Conservation (phyloP, 2,329 filamentous ascomycete genomes). For the Cladosporium oxysporum region DNA sequence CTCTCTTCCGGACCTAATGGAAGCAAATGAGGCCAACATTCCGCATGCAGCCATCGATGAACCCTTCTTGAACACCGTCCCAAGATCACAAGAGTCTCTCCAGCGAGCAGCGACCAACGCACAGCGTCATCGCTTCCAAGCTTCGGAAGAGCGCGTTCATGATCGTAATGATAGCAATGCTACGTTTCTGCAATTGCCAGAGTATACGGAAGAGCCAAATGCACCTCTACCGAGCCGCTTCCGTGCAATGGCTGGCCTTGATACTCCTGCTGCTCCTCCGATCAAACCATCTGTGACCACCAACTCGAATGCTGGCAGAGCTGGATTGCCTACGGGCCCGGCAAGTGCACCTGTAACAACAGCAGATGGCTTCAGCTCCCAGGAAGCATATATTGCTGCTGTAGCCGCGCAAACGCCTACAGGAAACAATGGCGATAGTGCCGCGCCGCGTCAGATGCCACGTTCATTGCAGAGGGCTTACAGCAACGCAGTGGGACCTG, state of each 20-base stretch:
- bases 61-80: slow-evolving; percentile 38
- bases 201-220: slow-evolving; percentile 65
- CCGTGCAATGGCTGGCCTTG: slow-evolving; percentile 39
- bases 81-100: slow-evolving; percentile 36
- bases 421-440: neutral
- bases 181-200: slow-evolving; percentile 79
- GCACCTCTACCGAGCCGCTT: slow-evolving; percentile 40
- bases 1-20: slow-evolving; percentile 37
- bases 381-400: slow-evolving; percentile 30
- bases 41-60: slow-evolving; percentile 33
- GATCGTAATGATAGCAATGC: slow-evolving; percentile 65
- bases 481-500: slow-evolving; percentile 31
- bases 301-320: slow-evolving; percentile 19
- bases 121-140: slow-evolving; percentile 69
- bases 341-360: slow-evolving; percentile 30
- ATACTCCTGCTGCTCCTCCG: slow-evolving; percentile 27
- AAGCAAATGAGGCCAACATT: slow-evolving; percentile 31
- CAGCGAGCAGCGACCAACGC: slow-evolving; percentile 59
- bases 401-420: slow-evolving; percentile 14
- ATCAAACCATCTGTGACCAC: slow-evolving; percentile 24
- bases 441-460: slow-evolving; percentile 25
- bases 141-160: slow-evolving; percentile 55
- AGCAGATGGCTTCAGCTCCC: slow-evolving; percentile 30
- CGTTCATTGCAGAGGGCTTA: slow-evolving; percentile 36
- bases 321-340: slow-evolving; percentile 19